Conservation (phyloP, 306 rosid species). For the Begonia fuchsioides region DNA sequence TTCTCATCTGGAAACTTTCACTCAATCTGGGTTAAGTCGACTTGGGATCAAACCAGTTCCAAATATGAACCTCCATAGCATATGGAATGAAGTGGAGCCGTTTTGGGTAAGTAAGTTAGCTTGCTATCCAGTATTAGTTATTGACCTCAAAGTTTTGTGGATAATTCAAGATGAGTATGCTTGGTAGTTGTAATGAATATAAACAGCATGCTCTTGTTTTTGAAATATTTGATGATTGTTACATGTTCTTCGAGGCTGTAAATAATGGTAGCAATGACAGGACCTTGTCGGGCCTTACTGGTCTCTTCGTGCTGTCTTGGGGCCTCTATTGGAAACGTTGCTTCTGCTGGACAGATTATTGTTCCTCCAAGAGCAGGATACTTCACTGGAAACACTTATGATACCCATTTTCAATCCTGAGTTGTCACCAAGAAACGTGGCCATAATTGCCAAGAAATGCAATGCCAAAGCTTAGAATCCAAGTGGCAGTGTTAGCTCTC, state of each 20-base stretch:
- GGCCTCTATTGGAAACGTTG: conserved; percentile 77
- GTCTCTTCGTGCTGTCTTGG: conserved; percentile 91
- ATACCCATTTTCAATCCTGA: conserved; percentile 68
- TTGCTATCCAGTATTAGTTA: not conserved
- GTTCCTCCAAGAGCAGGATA: conserved; percentile 78
- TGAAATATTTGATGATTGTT: not conserved
- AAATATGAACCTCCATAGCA: conserved; percentile 29
- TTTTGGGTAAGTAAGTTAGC: conserved; percentile 45
- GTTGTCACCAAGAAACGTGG: conserved; percentile 80
- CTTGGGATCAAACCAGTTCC: conserved; percentile 41
- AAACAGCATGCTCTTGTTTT: too few relatives aligned
- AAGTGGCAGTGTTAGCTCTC: too few relatives aligned
- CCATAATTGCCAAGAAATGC: conserved; percentile 57
- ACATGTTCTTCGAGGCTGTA: conserved; percentile 2
- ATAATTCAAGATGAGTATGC: too few relatives aligned
- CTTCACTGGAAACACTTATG: conserved; percentile 41
- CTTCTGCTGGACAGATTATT: conserved; percentile 78
- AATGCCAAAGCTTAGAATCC: too few relatives aligned
- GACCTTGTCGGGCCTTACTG: conserved; percentile 77
- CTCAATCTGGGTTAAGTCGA: conserved; percentile 51
- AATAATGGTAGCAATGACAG: conserved; percentile 24
- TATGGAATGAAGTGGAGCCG: conserved; percentile 67
- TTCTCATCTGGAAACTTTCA: conserved; percentile 40
- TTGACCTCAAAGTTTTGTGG: too few relatives aligned
- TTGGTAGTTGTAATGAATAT: too few relatives aligned